Evolutionary conservation across 257 asterid species (phyloP).

Genomic region (Jasminum sambac): DNA sequence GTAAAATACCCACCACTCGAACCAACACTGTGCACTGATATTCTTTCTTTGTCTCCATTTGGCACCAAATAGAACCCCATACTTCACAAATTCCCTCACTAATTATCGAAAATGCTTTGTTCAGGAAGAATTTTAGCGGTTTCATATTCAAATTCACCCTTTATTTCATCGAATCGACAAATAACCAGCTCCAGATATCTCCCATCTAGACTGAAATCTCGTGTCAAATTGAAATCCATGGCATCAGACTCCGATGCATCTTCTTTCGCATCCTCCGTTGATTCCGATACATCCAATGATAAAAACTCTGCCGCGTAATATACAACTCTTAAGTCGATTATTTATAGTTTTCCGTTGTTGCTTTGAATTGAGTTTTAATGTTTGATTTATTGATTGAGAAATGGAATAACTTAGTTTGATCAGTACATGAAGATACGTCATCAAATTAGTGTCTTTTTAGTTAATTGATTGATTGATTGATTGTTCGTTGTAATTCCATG

Average conservation of each 20-base stretch:
- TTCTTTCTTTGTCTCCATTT: slow-evolving; percentile 25
- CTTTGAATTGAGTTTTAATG: neutral
- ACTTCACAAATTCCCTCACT: neutral
- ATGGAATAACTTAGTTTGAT: neutral
- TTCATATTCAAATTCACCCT: slow-evolving; percentile 43
- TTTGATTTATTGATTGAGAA: neutral
- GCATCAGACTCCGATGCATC: slow-evolving; percentile 63
- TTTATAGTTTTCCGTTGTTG: neutral
- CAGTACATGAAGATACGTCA: neutral
- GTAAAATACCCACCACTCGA: slow-evolving; percentile 25
- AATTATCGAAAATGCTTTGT: slow-evolving; percentile 50
- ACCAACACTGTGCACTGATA: neutral
- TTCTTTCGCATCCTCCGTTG: slow-evolving; percentile 48
- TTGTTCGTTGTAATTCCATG: neutral
- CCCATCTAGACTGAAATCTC: slow-evolving; percentile 34
- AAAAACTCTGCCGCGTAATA: slow-evolving; percentile 45
- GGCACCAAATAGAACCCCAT: neutral
- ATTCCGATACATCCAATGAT: slow-evolving; percentile 47
- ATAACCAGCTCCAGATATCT: slow-evolving; percentile 34
- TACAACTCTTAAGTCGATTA: neutral
- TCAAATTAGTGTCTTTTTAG: neutral
- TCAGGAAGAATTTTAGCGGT: slow-evolving; percentile 61
- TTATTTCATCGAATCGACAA: slow-evolving; percentile 16
- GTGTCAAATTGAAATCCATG: slow-evolving; percentile 51
- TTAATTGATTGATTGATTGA: neutral